Base-by-base conservation (phyloP, 306 rosid species). In the Benincasa hispida region DNA sequence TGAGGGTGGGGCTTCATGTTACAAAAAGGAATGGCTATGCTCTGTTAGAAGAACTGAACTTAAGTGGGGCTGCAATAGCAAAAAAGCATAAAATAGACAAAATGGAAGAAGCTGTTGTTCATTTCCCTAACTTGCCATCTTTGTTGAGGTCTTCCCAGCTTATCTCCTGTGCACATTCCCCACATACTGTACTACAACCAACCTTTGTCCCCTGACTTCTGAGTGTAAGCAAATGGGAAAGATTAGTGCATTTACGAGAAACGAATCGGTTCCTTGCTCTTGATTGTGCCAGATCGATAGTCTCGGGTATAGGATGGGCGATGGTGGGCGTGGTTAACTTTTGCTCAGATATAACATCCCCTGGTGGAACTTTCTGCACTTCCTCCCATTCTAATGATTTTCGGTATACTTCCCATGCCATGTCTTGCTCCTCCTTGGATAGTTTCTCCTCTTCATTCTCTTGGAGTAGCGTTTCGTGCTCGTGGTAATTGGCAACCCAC, bases 341-440 rank as follows among this genome's bases (percentile, higher is more conserved):
- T 76, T 55, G 88, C 37, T 79, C 90, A 25, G 84, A 65, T n/a
- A 82, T 62, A 54, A 85, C 25, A 74, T 90, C 90, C 18, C 79
- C 82, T 10, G 81, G 80, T 42, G 97, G 87, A 60, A 87, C 91
- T 65, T 87, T 85, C 81, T 86, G 94, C 76, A 90, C 95, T 87
- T 91, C 97, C 82, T 91, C 97, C 98, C 98, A 94, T 80, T 90
- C 91, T 76, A 91, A 70, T 8, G 96, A 84, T 84, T 78, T 94
- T 73, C 65, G 82, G 76, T 85, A 94, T 59, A 89, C 98, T 85
- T 91, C 96, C 97, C 94, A 91, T 57, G 98, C 97, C 96, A 91
- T 83, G 83, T 90, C 98, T 83, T 94, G 96, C 88, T 94, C 98
- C 83, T 94, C 98, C 84, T 94, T 94, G 6, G 98, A 90, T 45